Evolutionary conservation across 257 asterid genomes (phyloP).

Genomic region (Voacanga thouarsii): DNA sequence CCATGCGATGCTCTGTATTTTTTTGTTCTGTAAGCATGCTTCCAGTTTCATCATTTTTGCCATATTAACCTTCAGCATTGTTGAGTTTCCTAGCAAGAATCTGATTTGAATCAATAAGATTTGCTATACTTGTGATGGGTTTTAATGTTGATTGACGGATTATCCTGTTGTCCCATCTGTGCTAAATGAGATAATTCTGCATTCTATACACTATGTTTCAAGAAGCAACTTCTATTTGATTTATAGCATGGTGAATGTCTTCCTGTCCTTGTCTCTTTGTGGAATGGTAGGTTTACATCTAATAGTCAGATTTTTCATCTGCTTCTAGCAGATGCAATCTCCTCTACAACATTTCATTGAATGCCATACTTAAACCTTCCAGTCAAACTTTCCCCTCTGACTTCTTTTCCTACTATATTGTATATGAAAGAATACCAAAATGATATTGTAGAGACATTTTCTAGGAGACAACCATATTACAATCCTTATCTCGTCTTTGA

Average conservation of each 20-base stretch:
- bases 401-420: slow-evolving; percentile 1
- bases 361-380: slow-evolving; percentile 1
- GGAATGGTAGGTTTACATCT: slow-evolving; percentile 16
- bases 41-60: too few species aligned
- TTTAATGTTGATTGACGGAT: neutral
- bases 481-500: slow-evolving; percentile 6
- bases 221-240: neutral
- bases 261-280: neutral
- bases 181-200: neutral
- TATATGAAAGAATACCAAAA: too few species aligned
- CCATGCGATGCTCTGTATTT: too few species aligned
- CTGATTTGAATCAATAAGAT: neutral
- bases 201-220: neutral
- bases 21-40: too few species aligned
- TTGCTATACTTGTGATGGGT: neutral
- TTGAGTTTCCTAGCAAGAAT: neutral
- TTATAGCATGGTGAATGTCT: neutral
- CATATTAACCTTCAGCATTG: too few species aligned
- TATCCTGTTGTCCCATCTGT: neutral
- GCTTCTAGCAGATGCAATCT: neutral
- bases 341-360: neutral
- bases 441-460: neutral
- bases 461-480: neutral
- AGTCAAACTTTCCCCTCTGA: slow-evolving; percentile 9
- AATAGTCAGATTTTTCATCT: slow-evolving; percentile 1